A percentile compares a stretch with the other conserved stretches of the same genome.
Conservation (phyloP, 1,139 yeast species). For the Arxiozyma slooffiae region DNA sequence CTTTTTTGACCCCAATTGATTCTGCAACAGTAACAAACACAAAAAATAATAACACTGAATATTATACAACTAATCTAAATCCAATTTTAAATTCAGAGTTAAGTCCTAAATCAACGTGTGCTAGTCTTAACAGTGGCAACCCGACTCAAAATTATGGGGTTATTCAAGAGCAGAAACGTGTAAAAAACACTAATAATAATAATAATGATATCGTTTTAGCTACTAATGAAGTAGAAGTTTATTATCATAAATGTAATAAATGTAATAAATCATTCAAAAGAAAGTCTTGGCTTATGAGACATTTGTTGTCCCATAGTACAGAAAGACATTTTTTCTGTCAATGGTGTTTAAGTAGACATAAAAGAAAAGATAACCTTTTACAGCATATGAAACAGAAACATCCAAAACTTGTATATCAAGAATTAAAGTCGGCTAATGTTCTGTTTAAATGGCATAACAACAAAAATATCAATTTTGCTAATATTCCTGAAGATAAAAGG, state of each 20-base stretch:
- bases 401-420: constrained; percentile 20
- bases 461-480: background rate
- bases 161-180: background rate
- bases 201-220: background rate
- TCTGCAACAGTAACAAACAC: background rate
- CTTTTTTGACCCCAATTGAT: background rate
- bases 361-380: constrained; percentile 47
- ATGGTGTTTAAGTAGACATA: constrained; percentile 71
- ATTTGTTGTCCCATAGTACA: constrained; percentile 75
- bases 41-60: constrained; percentile 1
- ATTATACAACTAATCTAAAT: constrained; percentile 1
- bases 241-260: constrained; percentile 54
- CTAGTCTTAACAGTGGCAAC: background rate
- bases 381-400: constrained; percentile 28
- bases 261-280: constrained; percentile 71
- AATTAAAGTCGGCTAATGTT: constrained; percentile 16
- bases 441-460: constrained; percentile 10
- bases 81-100: background rate
- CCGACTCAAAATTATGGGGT: background rate
- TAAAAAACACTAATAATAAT: background rate
- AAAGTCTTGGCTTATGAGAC: constrained; percentile 88
- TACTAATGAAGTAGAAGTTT: background rate
- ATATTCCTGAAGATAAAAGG: constrained; percentile 1
- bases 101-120: background rate
- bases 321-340: constrained; percentile 79